Base-by-base conservation (phyloP, 495 filamentous ascomycete genomes). In the Podospora conica region DNA sequence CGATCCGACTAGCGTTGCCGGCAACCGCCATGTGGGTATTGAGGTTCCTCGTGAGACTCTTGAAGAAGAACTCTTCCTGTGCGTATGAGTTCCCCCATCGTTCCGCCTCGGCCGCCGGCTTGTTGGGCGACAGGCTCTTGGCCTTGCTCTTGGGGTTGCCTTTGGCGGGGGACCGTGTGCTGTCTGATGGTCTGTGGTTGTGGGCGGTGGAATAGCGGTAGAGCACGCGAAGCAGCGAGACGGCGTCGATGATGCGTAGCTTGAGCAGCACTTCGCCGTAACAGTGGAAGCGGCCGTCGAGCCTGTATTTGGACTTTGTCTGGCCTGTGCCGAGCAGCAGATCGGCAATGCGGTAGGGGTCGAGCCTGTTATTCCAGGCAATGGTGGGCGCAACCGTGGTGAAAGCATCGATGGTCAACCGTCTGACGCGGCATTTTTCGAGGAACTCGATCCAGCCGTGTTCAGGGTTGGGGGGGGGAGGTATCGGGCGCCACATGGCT, bases 251-350 rank as follows among this genome's bases (percentile, higher is more conserved):
- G 64, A 80, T 72, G 9, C 80, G 80, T 55, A 77, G 72, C 40
- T 82, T 80, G 31, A 87, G 81, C 27, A 92, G 80, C 15, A 80
- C 80, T 72, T 88, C 81, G 29, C 90, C 73, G 76, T 92, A 93
- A 21, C 83, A 78, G 6, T 82, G 80, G 23, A 90, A 75, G 55
- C 89, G 80, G 23, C 87, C 86, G 67, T 92, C 90, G 75, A 88
- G 83, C 65, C 77, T 77, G 69, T 82, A 48, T n/a, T n/a, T 73
- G 40, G 70, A 76, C 59, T 82, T 71, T 15, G 74, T 71, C 25
- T 82, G 82, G 2, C 64, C 64, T 20, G 86, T 85, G 24, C 81
- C 81, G 7, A 91, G 76, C 29, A 88, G 79, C 3, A 90, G 70
- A 64, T 88, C 84, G 64, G 89, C 81, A 55, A 91, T 78, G 56